Evolutionary conservation across 768 basidiomycete genomes (phyloP), one percentile per base, ranked within the genome.

Genomic region (Collybiopsis luxurians): DNA sequence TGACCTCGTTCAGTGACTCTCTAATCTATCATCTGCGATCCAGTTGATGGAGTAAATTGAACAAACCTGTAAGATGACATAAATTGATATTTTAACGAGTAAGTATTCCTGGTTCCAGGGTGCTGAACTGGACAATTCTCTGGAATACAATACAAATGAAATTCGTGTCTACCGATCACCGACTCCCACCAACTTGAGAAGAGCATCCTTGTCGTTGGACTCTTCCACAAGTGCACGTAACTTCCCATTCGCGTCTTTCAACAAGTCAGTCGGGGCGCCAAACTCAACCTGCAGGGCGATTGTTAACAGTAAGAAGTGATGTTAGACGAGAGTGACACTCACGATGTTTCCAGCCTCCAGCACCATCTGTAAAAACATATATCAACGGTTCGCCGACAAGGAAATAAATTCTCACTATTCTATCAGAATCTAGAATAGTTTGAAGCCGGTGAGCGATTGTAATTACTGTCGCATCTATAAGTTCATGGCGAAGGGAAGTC

Each of bases 381-480:
- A n/a, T n/a, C n/a, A n/a, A n/a, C n/a, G 56, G 52, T 39, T 42
- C 13, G 40, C 12, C 21, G 21, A 48, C 5, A 34, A 34, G 31
- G 56, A 38, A 43, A 53, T 24, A 5, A 68, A 34, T 4, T 60
- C 70, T 19, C 46, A 67, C 60, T 34, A 68, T 60, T 47, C 58
- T 64, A 48, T 68, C 67, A 43, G 58, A 60, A 51, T 68, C 67
- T 58, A 68, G 64, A 24, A 68, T 62, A 1, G 68, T 69, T 40
- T 63, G 65, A 13, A 69, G 55, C 1, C 77, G 67, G 58, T 77
- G 75, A 2, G 76, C 77, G 27, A 79, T 70, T 9, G 75, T 77
- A 28, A 81, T 60, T n/a, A 81, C 66, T 0, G 76, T 78, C 7
- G 61, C 67, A 44, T 65, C 69, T 2, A 72, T 72, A n/a, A 70